Percentiles rank a stretch among this genome's conserved stretches.
Evolutionary conservation across 176 grass and related monocot genomes (phyloP).

Genomic region (Saccharum spontaneum): DNA sequence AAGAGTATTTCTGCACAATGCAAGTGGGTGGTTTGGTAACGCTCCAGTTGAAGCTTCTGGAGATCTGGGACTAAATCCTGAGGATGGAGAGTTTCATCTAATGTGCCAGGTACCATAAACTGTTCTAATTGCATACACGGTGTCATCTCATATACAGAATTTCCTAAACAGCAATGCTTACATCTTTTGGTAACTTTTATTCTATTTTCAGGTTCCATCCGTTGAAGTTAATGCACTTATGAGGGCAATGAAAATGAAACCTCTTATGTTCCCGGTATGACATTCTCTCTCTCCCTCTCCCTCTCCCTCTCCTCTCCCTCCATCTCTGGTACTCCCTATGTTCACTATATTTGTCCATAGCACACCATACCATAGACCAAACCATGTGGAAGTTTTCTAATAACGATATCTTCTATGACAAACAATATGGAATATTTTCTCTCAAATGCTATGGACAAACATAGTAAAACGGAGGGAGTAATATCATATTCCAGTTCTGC

Average conservation of each 20-base stretch:
- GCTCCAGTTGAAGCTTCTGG: constrained; percentile 95
- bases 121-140: not conserved
- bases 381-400: too few relatives aligned
- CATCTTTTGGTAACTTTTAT: constrained; percentile 34
- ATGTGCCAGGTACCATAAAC: constrained; percentile 85
- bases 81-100: constrained; percentile 96
- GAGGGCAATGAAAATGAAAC: constrained; percentile 87
- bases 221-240: constrained; percentile 97
- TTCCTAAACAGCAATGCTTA: constrained; percentile 12
- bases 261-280: constrained; percentile 88
- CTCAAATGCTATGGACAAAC: too few relatives aligned
- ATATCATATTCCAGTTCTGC: not conserved
- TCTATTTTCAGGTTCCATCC: constrained; percentile 66
- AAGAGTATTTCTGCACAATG: constrained; percentile 99
- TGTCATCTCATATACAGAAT: constrained; percentile 18
- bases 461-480: too few relatives aligned
- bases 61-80: constrained; percentile 93
- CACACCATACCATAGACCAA: too few relatives aligned
- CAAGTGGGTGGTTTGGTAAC: constrained; percentile 94
- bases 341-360: too few relatives aligned
- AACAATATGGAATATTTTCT: too few relatives aligned
- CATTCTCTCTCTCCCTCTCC: constrained; percentile 21
- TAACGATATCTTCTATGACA: too few relatives aligned
- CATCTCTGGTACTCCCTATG: not conserved
- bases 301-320: not conserved